Conservation (phyloP, 2,329 filamentous ascomycete species). For the Ascochyta rabiei region DNA sequence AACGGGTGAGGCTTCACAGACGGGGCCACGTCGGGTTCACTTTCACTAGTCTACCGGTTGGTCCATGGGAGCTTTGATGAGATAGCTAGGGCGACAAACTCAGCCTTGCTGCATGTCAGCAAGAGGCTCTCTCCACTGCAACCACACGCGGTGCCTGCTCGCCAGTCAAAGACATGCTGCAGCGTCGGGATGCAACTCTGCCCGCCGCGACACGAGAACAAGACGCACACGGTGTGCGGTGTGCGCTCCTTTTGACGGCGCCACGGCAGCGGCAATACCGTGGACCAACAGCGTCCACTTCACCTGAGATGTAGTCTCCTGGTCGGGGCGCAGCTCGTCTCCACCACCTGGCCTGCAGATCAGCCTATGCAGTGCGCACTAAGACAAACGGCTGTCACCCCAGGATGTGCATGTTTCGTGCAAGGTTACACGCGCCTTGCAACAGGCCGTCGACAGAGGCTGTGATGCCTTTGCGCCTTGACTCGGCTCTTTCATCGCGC, state of each 20-base stretch:
- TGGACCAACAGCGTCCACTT: background rate
- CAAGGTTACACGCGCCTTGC: slow-evolving; percentile 22
- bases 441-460: slow-evolving; percentile 10
- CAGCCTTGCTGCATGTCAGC: slow-evolving; percentile 37
- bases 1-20: slow-evolving; percentile 15
- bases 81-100: slow-evolving; percentile 33
- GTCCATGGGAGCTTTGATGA: background rate
- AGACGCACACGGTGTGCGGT: background rate
- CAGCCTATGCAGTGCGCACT: slow-evolving; percentile 17
- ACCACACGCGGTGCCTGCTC: slow-evolving; percentile 15
- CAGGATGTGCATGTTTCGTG: slow-evolving; percentile 35
- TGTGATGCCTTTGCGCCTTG: slow-evolving; percentile 19
- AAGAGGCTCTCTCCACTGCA: slow-evolving; percentile 28
- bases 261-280: slow-evolving; percentile 9
- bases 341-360: slow-evolving; percentile 13
- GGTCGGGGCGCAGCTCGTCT: slow-evolving; percentile 11
- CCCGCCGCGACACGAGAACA: slow-evolving; percentile 21
- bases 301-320: background rate
- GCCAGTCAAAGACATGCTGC: slow-evolving; percentile 17
- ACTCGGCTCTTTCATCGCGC: background rate
- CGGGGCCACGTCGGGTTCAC: slow-evolving; percentile 22
- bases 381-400: slow-evolving; percentile 46
- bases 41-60: slow-evolving; percentile 24
- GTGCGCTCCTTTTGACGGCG: slow-evolving; percentile 4
- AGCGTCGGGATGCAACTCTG: slow-evolving; percentile 38